Base-by-base conservation (phyloP, 164 flowering plant species). In the Houttuynia cordata region DNA sequence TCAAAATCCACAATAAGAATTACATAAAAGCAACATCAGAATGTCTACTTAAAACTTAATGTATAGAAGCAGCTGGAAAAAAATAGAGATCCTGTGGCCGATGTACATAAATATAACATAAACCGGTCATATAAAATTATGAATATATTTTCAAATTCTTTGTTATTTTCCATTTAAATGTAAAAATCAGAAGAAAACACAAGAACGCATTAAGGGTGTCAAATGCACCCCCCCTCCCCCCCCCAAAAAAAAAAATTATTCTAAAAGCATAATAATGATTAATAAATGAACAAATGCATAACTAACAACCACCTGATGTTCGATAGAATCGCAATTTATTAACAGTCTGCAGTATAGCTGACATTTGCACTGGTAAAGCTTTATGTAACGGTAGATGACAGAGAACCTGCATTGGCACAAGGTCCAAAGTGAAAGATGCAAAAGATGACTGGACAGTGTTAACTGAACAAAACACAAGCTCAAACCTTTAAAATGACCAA, bases 371-470 rank as follows among this genome's bases (percentile, higher is more conserved):
- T 14, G 97, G 89, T 56, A 80, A 77, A 63, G 95, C 96, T 73
- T 87, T 87, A 49, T 82, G 84, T 41, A 94, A 62, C 15, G 99
- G 99, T 68, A 94, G 79, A 72, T 87, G 92, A 74, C 81, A 83
- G 51, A 94, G 84, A 57, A 94, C 95, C 99, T 94, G 73, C 62
- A 69, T 3, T 62, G 25, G 13, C 39, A 69, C 54, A 62, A 42
- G 56, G 64, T 50, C 12, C n/a, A 21, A 30, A 24, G 37, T 64
- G 57, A 64, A 57, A 18, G 20, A 49, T 60, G 51, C 24, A 62
- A 54, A 4, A 24, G 18, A 12, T 13, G 30, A 24, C 18, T 55
- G 54, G 20, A 57, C 18, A 34, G 37, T 7, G 52, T 20, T 24
- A 58, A 17, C 5, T 19, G 34, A 54, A 4, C 24, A 23, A 13